These are phyloP conservation scores for Penstemon eatonii DNA, from an alignment of 257 asterid species.

Conservation along the genomic window DNA sequence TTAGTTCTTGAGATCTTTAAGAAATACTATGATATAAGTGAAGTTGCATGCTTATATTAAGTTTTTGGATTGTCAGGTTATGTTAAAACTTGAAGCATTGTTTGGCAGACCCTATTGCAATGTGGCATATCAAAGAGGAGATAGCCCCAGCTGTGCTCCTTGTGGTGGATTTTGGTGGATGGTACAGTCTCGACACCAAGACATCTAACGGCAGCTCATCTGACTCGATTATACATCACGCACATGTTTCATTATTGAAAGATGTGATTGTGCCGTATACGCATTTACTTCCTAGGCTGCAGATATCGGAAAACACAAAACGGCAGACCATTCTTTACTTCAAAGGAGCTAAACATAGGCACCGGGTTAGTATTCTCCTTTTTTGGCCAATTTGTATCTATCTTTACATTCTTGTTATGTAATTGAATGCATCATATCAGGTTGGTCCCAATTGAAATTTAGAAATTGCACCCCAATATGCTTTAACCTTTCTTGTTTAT, in stretches of 20 bases:
- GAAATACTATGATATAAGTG: slow-evolving; percentile 1
- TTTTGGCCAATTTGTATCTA: background rate
- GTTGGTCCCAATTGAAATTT: no score
- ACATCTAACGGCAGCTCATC: slow-evolving; percentile 49
- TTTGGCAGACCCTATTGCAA: slow-evolving; percentile 99
- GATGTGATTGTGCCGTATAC: slow-evolving; percentile 93
- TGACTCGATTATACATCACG: slow-evolving; percentile 66
- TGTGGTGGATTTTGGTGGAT: slow-evolving; percentile 97
- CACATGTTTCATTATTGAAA: slow-evolving; percentile 85
- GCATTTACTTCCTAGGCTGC: slow-evolving; percentile 75
- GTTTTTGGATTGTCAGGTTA: slow-evolving; percentile 82
- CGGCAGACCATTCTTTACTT: slow-evolving; percentile 78
- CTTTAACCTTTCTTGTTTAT: no score
- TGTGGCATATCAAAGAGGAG: slow-evolving; percentile 91
- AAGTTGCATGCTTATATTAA: slow-evolving; percentile 49
- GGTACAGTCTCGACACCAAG: slow-evolving; percentile 77
- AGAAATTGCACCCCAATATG: no score
- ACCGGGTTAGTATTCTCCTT: slow-evolving; percentile 62
- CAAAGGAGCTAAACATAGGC: slow-evolving; percentile 97
- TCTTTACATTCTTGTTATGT: no score
- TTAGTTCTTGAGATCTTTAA: slow-evolving; percentile 9
- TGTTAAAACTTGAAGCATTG: slow-evolving; percentile 91
- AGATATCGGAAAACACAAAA: slow-evolving; percentile 53
- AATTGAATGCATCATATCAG: no score
- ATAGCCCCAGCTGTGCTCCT: slow-evolving; percentile 84